These are phyloP conservation scores for Acephala macrosclerotiorum DNA, from an alignment of 2,329 filamentous ascomycete species.

Conservation along the genomic window DNA sequence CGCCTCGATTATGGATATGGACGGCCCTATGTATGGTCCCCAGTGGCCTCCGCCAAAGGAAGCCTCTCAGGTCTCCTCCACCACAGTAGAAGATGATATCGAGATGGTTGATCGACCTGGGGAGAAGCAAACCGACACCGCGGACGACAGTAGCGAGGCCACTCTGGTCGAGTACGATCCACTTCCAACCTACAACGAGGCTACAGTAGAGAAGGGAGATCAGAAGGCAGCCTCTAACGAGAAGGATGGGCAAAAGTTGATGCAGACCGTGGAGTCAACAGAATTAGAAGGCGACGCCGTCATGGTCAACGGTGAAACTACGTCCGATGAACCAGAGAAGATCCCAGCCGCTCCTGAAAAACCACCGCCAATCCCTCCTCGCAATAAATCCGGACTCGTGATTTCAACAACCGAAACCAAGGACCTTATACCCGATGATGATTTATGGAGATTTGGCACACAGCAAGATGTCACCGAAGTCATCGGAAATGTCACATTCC, in stretches of 20 bases:
- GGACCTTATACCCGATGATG: slow-evolving; percentile 40
- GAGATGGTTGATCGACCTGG: slow-evolving; percentile 43
- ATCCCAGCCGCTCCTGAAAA: slow-evolving; percentile 37
- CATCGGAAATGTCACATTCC: slow-evolving; percentile 89
- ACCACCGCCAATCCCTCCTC: slow-evolving; percentile 44
- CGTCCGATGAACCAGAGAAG: slow-evolving; percentile 15
- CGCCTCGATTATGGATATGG: slow-evolving; percentile 30
- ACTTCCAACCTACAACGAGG: slow-evolving; percentile 7
- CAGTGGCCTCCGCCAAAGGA: slow-evolving; percentile 36
- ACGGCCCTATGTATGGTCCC: slow-evolving; percentile 39
- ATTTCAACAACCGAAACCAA: slow-evolving; percentile 39
- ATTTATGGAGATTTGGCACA: slow-evolving; percentile 45
- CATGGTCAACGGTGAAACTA: slow-evolving; percentile 47
- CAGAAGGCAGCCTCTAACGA: slow-evolving; percentile 2
- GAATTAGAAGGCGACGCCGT: slow-evolving; percentile 34
- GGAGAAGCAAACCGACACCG: slow-evolving; percentile 36
- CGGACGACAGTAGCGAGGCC: slow-evolving; percentile 47
- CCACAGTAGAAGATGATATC: slow-evolving; percentile 37
- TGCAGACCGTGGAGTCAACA: neutral
- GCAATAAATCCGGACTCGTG: slow-evolving; percentile 43
- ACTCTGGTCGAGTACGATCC: slow-evolving; percentile 47
- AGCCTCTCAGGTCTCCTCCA: slow-evolving; percentile 25
- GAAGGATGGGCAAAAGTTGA: slow-evolving; percentile 11
- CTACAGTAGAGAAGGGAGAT: neutral
- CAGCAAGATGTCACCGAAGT: slow-evolving; percentile 98